Evolutionary conservation across 495 filamentous ascomycete species (phyloP).

Genomic region (Hypomontagnella submonticulosa): DNA sequence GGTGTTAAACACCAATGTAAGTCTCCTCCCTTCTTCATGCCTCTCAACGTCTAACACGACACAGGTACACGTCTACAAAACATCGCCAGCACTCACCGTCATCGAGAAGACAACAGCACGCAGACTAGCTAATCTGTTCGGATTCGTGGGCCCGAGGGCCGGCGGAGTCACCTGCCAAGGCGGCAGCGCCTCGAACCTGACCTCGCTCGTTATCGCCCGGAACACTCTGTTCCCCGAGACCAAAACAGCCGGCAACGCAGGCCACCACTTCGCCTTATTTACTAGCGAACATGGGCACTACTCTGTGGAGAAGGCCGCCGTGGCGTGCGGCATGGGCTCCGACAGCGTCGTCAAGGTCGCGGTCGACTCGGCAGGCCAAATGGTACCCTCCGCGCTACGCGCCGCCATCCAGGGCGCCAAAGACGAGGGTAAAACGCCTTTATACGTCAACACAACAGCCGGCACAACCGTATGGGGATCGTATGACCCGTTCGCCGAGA

Average conservation of each 20-base stretch:
- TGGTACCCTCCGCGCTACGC: constrained; percentile 74
- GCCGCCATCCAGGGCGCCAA: constrained; percentile 67
- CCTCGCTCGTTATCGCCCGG: constrained; percentile 87
- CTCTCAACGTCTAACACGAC: constrained; percentile 24
- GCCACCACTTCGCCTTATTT: constrained; percentile 80
- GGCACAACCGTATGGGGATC: constrained; percentile 93
- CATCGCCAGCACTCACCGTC: constrained; percentile 86
- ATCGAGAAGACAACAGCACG: constrained; percentile 83
- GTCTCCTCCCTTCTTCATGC: constrained; percentile 18
- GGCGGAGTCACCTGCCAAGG: constrained; percentile 91
- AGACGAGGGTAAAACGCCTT: constrained; percentile 75
- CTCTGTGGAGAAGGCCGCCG: constrained; percentile 91
- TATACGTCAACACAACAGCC: constrained; percentile 96
- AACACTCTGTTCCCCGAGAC: constrained; percentile 83
- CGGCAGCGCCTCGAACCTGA: constrained; percentile 85
- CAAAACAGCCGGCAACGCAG: constrained; percentile 75
- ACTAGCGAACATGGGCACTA: constrained; percentile 92
- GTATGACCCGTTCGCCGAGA: constrained; percentile 81
- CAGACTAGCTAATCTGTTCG: constrained; percentile 78
- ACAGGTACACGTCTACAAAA: constrained; percentile 83
- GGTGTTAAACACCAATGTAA: constrained; percentile 86
- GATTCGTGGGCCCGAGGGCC: constrained; percentile 74
- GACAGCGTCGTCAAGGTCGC: constrained; percentile 76
- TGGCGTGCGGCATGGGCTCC: constrained; percentile 85
- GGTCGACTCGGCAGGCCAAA: constrained; percentile 75